These are phyloP conservation scores for Colletotrichum acutatum DNA, from an alignment of 2,329 filamentous ascomycete species.

Conservation along the genomic window DNA sequence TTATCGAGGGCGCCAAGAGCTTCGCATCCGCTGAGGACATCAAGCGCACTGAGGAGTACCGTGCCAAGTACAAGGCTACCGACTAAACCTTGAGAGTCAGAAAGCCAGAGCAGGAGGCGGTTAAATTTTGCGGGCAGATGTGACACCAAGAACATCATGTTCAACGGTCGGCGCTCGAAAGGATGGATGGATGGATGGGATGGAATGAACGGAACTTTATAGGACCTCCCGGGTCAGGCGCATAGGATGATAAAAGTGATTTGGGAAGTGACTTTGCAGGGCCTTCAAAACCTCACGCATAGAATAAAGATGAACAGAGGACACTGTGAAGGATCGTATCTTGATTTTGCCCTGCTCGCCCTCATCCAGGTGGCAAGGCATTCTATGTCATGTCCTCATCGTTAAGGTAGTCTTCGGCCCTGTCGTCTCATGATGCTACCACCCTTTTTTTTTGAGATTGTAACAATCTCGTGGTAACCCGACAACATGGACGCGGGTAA, in stretches of 20 bases:
- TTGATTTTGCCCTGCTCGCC: constrained; percentile 7
- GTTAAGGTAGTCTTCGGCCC: background rate
- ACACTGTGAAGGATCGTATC: background rate
- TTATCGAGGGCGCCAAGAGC: constrained; percentile 75
- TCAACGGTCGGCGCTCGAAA: background rate
- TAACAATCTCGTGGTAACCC: background rate
- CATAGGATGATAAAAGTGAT: constrained; percentile 25
- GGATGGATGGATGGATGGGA: background rate
- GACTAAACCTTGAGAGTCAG: constrained; percentile 51
- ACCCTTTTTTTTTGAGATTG: constrained; percentile 1
- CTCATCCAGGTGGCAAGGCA: constrained; percentile 1
- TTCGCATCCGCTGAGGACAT: constrained; percentile 72
- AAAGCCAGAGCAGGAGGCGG: no score
- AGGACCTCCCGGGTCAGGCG: constrained; percentile 2
- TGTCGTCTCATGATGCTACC: background rate
- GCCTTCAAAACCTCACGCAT: background rate
- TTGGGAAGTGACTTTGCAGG: constrained; percentile 21
- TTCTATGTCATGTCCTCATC: constrained; percentile 20
- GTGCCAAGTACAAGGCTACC: constrained; percentile 70
- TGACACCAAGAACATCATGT: background rate
- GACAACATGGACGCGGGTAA: constrained; percentile 2
- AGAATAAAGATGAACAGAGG: background rate
- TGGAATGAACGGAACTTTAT: background rate
- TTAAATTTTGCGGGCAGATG: background rate
- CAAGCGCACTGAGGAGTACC: constrained; percentile 78